Evolutionary conservation across 805 yeast genomes (phyloP).

Genomic region (Blastobotrys terrestris): DNA sequence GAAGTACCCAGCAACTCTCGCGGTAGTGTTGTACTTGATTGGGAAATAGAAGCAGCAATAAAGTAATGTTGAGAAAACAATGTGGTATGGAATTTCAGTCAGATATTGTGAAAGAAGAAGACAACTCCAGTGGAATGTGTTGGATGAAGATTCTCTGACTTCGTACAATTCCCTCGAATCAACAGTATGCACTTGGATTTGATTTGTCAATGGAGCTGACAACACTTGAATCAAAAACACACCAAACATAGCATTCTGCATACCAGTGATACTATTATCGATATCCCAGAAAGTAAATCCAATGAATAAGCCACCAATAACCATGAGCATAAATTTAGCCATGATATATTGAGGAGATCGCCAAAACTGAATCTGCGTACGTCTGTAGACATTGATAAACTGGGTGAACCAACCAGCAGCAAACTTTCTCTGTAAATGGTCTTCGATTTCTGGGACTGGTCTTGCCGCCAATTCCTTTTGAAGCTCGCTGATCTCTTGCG

Average conservation of each 20-base stretch:
- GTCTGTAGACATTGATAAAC: constrained; percentile 35
- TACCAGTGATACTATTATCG: constrained; percentile 44
- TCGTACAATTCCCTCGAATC: constrained; percentile 57
- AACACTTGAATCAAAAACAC: constrained; percentile 53
- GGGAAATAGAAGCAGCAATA: constrained; percentile 51
- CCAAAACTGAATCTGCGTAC: constrained; percentile 45
- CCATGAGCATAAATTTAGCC: constrained; percentile 49
- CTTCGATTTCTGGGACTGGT: constrained; percentile 24
- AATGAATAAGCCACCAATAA: constrained; percentile 52
- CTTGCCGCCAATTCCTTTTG: constrained; percentile 27
- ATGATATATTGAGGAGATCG: constrained; percentile 58
- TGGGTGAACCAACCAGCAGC: constrained; percentile 47
- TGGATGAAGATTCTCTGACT: constrained; percentile 63
- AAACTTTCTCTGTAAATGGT: constrained; percentile 26
- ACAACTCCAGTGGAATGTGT: constrained; percentile 67
- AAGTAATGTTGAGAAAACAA: constrained; percentile 43
- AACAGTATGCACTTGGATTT: constrained; percentile 55
- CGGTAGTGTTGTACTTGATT: constrained; percentile 36
- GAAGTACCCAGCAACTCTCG: constrained; percentile 44
- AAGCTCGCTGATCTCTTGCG: constrained; percentile 32
- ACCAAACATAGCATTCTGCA: constrained; percentile 55
- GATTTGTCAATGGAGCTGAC: constrained; percentile 54
- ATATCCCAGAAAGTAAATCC: constrained; percentile 69
- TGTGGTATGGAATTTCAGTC: constrained; percentile 57
- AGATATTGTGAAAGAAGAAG: constrained; percentile 48